Evolutionary conservation across 1,284 basidiomycete genomes (phyloP).

Genomic region (Leccinum fuscescens): DNA sequence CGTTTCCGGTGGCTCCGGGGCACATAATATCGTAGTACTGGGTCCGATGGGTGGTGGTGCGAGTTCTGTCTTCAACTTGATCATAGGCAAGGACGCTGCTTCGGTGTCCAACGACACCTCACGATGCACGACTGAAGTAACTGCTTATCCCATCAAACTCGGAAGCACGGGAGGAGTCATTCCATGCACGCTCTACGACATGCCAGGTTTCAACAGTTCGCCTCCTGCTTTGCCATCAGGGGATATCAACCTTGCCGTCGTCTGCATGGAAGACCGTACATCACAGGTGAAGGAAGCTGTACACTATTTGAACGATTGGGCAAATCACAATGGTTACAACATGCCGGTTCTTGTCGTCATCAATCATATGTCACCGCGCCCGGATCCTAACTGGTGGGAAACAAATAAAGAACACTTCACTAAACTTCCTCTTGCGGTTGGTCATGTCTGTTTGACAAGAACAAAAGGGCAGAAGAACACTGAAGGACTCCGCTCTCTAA

Average conservation of each 20-base stretch:
- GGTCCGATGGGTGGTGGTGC: slow-evolving; percentile 26
- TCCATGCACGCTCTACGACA: slow-evolving; percentile 23
- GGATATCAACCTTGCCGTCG: slow-evolving; percentile 21
- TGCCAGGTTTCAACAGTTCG: slow-evolving; percentile 23
- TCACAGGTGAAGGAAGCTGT: slow-evolving; percentile 22
- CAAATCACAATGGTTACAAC: slow-evolving; percentile 15
- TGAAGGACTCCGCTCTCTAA: slow-evolving; percentile 18
- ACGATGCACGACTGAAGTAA: slow-evolving; percentile 19
- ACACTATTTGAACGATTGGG: slow-evolving; percentile 22
- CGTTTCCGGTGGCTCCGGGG: slow-evolving; percentile 2
- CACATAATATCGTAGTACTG: slow-evolving; percentile 24
- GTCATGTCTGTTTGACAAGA: slow-evolving; percentile 23
- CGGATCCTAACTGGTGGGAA: slow-evolving; percentile 23
- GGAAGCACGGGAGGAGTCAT: slow-evolving; percentile 8
- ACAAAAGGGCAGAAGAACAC: slow-evolving; percentile 22
- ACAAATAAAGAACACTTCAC: slow-evolving; percentile 25
- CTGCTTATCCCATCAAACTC: slow-evolving; percentile 19
- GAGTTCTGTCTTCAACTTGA: slow-evolving; percentile 29
- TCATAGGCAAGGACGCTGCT: slow-evolving; percentile 21
- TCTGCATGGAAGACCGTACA: slow-evolving; percentile 24
- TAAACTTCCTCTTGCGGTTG: slow-evolving; percentile 12
- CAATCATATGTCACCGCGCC: slow-evolving; percentile 21
- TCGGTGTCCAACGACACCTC: slow-evolving; percentile 17
- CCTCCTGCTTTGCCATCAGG: slow-evolving; percentile 21
- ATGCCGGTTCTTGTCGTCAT: slow-evolving; percentile 25